Base-by-base conservation (phyloP, 108 stramenopile genomes). In the Aurantiochytrium sp. region DNA sequence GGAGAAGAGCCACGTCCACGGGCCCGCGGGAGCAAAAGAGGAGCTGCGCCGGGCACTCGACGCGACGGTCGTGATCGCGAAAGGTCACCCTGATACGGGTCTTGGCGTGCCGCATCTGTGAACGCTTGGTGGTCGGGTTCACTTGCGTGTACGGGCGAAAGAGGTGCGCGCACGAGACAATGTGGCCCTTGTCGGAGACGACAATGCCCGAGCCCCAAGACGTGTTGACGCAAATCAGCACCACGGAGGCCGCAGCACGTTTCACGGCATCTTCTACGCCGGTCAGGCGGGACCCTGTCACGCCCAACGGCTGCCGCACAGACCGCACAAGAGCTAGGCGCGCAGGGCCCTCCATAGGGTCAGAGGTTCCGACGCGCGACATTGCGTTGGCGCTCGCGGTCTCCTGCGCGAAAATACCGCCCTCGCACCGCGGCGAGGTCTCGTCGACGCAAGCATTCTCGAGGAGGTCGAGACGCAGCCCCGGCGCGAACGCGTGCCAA, bases 161-260 rank as follows among this genome's bases (percentile, higher is more conserved):
- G 42, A 81, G 73, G 45, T 81, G 73, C 4, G 73, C 73, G 45
- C 73, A 81, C 12, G 73, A 81, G n/a, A 81, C 24, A 48, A 81
- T 81, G 39, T 81, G 45, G 0, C 73, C 73, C 45, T 81, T n/a
- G 12, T 48, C 73, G 45, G 39, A 41, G 12, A 81, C 45, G 2
- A 81, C 19, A 1, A 81, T 48, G 45, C 73, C 73, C 17, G 73
- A 81, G 39, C 73, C 73, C 73, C 73, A 81, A 6, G 73, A 81
- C 21, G 73, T 48, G 73, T 1, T 81, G 73, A 81, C 73, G 17
- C 39, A 42, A 48, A 81, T 81, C 15, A 81, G 73, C 45, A 81
- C 73, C 42, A 81, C 73, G 1, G 73, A 81, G 6, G 73, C 73
- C 6, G 42, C 45, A 0, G 24, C n/a, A 24, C 45, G 17, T 12